These are phyloP conservation scores for Cenococcum geophilum DNA, from an alignment of 495 filamentous ascomycete species.

Conservation along the genomic window DNA sequence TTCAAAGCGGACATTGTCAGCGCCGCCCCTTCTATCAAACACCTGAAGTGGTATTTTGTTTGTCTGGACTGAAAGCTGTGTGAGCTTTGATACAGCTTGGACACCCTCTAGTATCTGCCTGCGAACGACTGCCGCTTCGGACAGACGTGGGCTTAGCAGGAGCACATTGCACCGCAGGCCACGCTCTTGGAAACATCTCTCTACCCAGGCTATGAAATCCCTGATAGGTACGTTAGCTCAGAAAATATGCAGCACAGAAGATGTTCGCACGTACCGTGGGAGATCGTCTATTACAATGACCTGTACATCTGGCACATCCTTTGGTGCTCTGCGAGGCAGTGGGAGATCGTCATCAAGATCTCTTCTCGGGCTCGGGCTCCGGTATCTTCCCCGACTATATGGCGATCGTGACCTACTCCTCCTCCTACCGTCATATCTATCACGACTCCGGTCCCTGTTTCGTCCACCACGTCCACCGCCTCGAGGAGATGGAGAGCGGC, in stretches of 20 bases:
- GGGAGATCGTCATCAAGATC: slow-evolving; percentile 56
- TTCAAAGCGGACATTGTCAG: slow-evolving; percentile 68
- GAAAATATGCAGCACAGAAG: neutral
- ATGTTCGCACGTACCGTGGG: slow-evolving; percentile 49
- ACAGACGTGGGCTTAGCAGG: slow-evolving; percentile 68
- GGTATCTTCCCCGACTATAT: slow-evolving; percentile 51
- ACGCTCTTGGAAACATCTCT: slow-evolving; percentile 63
- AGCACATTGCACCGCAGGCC: slow-evolving; percentile 70
- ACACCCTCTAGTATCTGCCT: slow-evolving; percentile 87
- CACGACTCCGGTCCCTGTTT: slow-evolving; percentile 22
- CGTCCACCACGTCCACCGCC: slow-evolving; percentile 20
- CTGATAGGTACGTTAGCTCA: slow-evolving; percentile 35
- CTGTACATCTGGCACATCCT: slow-evolving; percentile 86
- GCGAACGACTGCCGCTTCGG: slow-evolving; percentile 68
- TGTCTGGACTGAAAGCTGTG: slow-evolving; percentile 56
- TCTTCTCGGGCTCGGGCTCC: slow-evolving; percentile 61
- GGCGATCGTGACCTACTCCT: slow-evolving; percentile 48
- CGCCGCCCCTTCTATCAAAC: slow-evolving; percentile 70
- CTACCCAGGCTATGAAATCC: slow-evolving; percentile 75
- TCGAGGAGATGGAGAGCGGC: slow-evolving; percentile 57
- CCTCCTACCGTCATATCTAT: slow-evolving; percentile 50
- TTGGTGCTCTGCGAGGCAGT: slow-evolving; percentile 64
- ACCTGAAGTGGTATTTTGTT: slow-evolving; percentile 73
- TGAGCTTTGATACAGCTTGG: slow-evolving; percentile 71
- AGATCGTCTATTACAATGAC: slow-evolving; percentile 76